Conservation (phyloP, 2,329 filamentous ascomycete species). For the Graphiopsis chlorocephala region DNA sequence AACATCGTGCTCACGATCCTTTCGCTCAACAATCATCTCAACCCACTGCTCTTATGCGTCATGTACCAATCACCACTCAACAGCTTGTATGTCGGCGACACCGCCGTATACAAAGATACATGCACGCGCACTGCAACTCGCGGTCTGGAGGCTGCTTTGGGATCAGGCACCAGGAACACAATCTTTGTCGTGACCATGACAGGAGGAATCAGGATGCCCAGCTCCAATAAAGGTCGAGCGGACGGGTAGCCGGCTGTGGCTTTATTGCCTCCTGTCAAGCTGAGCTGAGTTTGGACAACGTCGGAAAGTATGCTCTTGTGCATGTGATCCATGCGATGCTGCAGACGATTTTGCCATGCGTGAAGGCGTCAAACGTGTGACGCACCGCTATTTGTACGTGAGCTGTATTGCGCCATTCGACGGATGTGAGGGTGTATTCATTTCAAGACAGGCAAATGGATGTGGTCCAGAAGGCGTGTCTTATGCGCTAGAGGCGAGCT, state of each 20-base stretch:
- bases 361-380: not conserved
- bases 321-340: not conserved
- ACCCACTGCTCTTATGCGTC: not conserved
- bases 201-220: not conserved
- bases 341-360: not conserved
- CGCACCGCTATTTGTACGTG: not conserved
- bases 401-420: not conserved
- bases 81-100: not conserved
- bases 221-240: slow-evolving; percentile 6
- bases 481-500: slow-evolving; percentile 9
- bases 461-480: slow-evolving; percentile 6
- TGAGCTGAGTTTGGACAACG: not conserved
- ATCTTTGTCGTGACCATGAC: not conserved
- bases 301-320: not conserved
- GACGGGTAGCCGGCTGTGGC: slow-evolving; percentile 14
- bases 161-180: slow-evolving; percentile 5
- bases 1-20: not conserved
- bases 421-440: slow-evolving; percentile 6
- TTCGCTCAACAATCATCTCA: not conserved
- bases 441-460: not conserved
- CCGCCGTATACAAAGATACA: not conserved
- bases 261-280: slow-evolving; percentile 13
- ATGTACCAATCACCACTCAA: not conserved
- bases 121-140: not conserved
- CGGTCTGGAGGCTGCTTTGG: slow-evolving; percentile 3